Conservation (phyloP, 2,329 filamentous ascomycete species). For the Malbranchea cinnamomea region DNA sequence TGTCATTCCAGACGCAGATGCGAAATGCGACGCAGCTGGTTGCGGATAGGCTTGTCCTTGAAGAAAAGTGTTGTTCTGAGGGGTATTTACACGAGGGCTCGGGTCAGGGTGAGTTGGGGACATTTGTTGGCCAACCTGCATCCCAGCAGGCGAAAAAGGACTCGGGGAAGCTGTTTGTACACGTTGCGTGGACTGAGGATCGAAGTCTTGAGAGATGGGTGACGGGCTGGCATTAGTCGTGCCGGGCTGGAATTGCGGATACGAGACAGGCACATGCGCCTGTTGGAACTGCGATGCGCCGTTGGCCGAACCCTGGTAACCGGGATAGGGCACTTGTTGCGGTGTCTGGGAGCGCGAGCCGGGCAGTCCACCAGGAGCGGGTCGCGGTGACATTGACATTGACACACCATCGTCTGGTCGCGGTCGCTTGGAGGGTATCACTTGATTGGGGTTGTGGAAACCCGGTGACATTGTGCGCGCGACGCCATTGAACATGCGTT, state of each 20-base stretch:
- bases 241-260: conserved; percentile 67
- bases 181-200: conserved; percentile 53
- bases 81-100: conserved; percentile 48
- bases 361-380: conserved; percentile 57
- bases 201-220: conserved; percentile 68
- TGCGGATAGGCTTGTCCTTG: conserved; percentile 31
- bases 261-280: conserved; percentile 49
- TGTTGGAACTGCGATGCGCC: conserved; percentile 43
- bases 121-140: conserved; percentile 55
- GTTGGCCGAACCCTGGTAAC: conserved; percentile 52
- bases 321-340: conserved; percentile 57
- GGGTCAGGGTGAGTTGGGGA: conserved; percentile 68
- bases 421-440: conserved; percentile 80
- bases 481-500: conserved; percentile 64
- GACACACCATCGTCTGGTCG: conserved; percentile 74
- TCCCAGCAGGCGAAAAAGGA: conserved; percentile 65
- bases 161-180: conserved; percentile 88
- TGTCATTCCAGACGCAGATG: conserved; percentile 24
- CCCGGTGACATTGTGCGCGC: conserved; percentile 71
- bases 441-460: conserved; percentile 62
- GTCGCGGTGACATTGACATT: conserved; percentile 69
- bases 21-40: conserved; percentile 29
- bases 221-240: conserved; percentile 80
- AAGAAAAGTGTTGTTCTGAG: conserved; percentile 58
- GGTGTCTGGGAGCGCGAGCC: conserved; percentile 86